These are phyloP conservation scores for Arabidopsis thaliana DNA, from an alignment of 345 rosid genomes.

Conservation along the genomic window DNA sequence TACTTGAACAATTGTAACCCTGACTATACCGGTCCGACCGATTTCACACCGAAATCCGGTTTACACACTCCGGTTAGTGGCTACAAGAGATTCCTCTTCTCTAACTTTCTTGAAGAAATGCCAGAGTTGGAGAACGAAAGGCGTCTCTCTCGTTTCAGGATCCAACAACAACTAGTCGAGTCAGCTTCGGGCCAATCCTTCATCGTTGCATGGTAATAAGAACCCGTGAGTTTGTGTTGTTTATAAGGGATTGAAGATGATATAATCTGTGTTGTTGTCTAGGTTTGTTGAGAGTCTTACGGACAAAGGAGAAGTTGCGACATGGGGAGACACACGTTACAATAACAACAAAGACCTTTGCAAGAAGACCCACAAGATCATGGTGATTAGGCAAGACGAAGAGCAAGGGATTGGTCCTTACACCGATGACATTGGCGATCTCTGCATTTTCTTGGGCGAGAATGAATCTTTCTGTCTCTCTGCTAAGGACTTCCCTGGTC, in stretches of 20 bases:
- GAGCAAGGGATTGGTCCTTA: slow-evolving; percentile 4
- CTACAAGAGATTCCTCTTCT: not conserved
- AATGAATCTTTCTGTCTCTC: not conserved
- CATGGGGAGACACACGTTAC: slow-evolving; percentile 1
- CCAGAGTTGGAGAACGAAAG: not conserved
- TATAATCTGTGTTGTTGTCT: not conserved
- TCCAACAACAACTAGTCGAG: slow-evolving; percentile 6
- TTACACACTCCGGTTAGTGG: slow-evolving; percentile 22
- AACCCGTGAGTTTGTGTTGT: not conserved
- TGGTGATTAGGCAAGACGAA: slow-evolving; percentile 17
- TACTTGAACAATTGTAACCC: slow-evolving; percentile 5
- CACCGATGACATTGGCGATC: slow-evolving; percentile 6
- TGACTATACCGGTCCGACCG: slow-evolving; percentile 4
- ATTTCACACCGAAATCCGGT: slow-evolving; percentile 11
- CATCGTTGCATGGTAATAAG: not conserved
- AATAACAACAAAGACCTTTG: not conserved
- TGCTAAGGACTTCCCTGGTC: slow-evolving; percentile 2
- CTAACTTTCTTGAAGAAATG: not conserved
- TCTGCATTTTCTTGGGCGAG: slow-evolving; percentile 12
- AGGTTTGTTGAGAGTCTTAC: not conserved
- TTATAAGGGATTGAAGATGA: not conserved
- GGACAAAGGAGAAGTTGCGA: not conserved
- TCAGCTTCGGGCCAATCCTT: slow-evolving; percentile 6
- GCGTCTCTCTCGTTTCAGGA: slow-evolving; percentile 17
- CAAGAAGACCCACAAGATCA: slow-evolving; percentile 16